Evolutionary conservation across 345 rosid genomes (phyloP), one percentile per base, ranked within the genome.

Genomic region (rapeseed (Brassica napus)): DNA sequence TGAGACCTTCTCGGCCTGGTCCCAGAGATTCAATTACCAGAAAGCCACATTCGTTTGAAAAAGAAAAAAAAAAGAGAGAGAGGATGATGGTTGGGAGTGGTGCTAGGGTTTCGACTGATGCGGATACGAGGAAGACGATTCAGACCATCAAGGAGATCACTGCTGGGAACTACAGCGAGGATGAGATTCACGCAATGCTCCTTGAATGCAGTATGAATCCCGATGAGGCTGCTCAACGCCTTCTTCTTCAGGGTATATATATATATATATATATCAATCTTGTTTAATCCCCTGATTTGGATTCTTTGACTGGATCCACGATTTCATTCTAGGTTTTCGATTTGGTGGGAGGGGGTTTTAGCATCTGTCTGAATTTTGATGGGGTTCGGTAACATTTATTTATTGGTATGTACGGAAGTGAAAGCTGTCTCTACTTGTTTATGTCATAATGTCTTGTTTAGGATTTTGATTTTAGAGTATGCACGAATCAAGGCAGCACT

Each of bases 161-260:
- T 55, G 83, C 80, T 65, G 84, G 87, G 18, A 87, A 87, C 86
- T 93, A 92, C 71, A 87, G 89, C 78, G 98, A 94, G 34, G 98
- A 92, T 9, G 98, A 94, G 88, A 92, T 94, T 86, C 86, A 84
- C 76, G 93, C 98, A 83, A 92, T 90, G 94, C 97, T 94, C 58
- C 84, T 79, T 82, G 97, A 92, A 61, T 94, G 98, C 47, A 86
- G 87, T 21, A 92, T 92, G 98, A 94, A 94, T 92, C 98, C 97
- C 69, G 89, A 94, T 66, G 97, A 94, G 83, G 86, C 98, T 62
- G 35, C 83, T 61, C 97, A 92, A 77, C 91, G 85, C 83, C 86
- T 94, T 30, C 92, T 92, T 70, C 71, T 34, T 66, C 91, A 88
- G 81, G 94, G 98, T 94, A 61, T n/a, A n/a, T n/a, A n/a, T n/a